Base-by-base conservation (phyloP, 345 rosid genomes). In the Acer yangbiense region DNA sequence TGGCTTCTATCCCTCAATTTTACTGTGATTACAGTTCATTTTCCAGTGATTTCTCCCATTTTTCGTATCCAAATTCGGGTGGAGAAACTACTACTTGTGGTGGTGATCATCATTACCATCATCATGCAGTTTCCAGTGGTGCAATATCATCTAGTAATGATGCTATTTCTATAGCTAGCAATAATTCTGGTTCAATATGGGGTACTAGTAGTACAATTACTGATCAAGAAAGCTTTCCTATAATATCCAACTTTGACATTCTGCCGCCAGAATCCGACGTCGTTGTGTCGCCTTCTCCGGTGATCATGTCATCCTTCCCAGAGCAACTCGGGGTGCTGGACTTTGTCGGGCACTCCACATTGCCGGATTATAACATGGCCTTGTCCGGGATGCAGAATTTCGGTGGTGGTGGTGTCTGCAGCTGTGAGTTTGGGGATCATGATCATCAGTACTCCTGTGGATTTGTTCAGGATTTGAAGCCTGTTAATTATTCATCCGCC, bases 1-100 rank as follows among this genome's bases (percentile, higher is more conserved):
- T 89, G 94, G 85, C 88, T 82, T 87, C 87, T 25, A 52, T 86
- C 60, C 87, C 91, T 82, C 87, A 85, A 12, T 84, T 85, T n/a
- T 82, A 76, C 79, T 52, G 80, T 29, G 86, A 83, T 74, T 86
- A 85, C 9, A 20, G 17, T 74, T 71, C 87, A 52, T 86, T 82
- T 55, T 79, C 85, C 13, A 81, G 79, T 10, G 85, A 83, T 69
- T 73, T 84, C 64, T 79, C 89, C 7, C 81, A 84, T 21, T 79
- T 83, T 74, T 76, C 81, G 23, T 78, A 70, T 72, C 66, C 67
- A 11, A 54, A 54, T 54, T 54, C 58, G n/a, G n/a, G 58, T 54
- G 58, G 58, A 16, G 58, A 54, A 54, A 54, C 58, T 16, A 54
- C n/a, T 54, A 14, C 9, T 12, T 10, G 13, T 25, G 54, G 61